Evolutionary conservation across 768 basidiomycete species (phyloP).

Genomic region (Serendipita sp.): DNA sequence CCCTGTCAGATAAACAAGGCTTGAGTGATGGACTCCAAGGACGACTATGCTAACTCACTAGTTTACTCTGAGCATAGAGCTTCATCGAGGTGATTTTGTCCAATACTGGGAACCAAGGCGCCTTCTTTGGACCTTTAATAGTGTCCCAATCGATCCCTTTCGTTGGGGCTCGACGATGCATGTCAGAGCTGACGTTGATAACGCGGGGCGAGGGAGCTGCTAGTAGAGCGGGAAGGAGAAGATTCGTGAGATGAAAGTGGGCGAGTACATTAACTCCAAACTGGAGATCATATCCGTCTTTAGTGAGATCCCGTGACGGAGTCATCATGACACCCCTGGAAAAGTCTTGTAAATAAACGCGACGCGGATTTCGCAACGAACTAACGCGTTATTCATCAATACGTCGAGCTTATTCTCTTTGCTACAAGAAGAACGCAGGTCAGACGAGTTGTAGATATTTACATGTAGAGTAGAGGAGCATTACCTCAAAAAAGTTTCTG

Average conservation of each 20-base stretch:
- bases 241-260: constrained; percentile 42
- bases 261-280: constrained; percentile 34
- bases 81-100: constrained; percentile 21
- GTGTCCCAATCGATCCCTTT: constrained; percentile 26
- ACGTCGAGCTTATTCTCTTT: constrained; percentile 32
- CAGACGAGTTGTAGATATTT: too few species aligned
- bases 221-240: constrained; percentile 34
- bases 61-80: constrained; percentile 25
- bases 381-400: constrained; percentile 37
- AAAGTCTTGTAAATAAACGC: too few species aligned
- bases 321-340: constrained; percentile 34
- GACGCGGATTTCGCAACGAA: not conserved
- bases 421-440: too few species aligned
- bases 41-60: constrained; percentile 24
- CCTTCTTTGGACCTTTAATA: constrained; percentile 24
- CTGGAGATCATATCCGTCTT: constrained; percentile 38
- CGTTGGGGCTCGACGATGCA: constrained; percentile 18
- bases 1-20: too few species aligned
- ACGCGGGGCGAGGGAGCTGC: constrained; percentile 29
- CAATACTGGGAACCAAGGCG: constrained; percentile 14
- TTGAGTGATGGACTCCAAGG: not conserved
- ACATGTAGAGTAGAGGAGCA: too few species aligned
- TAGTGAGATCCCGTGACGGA: constrained; percentile 27
- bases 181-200: constrained; percentile 31
- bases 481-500: constrained; percentile 23